Conservation (phyloP, 257 asterid species). For the Cruciata laevipes region DNA sequence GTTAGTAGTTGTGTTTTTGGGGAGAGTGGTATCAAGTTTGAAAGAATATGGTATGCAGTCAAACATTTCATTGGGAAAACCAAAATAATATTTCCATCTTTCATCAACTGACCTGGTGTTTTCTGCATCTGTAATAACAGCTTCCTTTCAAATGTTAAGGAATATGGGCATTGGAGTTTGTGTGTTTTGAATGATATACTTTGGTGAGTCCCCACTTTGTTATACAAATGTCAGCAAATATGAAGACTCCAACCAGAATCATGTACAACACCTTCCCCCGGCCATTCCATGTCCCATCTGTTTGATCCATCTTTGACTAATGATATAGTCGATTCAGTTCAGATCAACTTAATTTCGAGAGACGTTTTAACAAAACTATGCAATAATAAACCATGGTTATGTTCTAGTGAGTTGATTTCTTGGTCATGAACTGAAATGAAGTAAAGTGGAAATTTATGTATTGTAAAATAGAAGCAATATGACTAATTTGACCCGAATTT, state of each 20-base stretch:
- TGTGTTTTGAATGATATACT: constrained; percentile 14
- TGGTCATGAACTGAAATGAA: no score
- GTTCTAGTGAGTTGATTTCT: no score
- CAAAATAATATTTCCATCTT: constrained; percentile 8
- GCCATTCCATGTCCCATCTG: constrained; percentile 8
- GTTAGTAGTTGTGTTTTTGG: constrained; percentile 13
- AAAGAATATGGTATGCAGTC: constrained; percentile 23
- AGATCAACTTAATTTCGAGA: background rate
- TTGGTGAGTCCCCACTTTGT: background rate
- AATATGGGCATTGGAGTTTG: constrained; percentile 30
- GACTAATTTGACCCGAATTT: no score
- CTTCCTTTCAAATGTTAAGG: constrained; percentile 18
- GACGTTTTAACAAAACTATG: no score
- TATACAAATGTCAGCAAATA: constrained; percentile 1
- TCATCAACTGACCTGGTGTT: background rate
- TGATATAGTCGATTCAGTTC: background rate
- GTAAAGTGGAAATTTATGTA: no score
- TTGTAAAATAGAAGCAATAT: no score
- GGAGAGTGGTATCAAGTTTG: background rate
- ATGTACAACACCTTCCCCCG: constrained; percentile 17
- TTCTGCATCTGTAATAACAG: constrained; percentile 5
- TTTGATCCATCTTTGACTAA: background rate
- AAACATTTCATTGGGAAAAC: constrained; percentile 40
- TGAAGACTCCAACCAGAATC: constrained; percentile 7
- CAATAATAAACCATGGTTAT: no score